Evolutionary conservation across 2,329 filamentous ascomycete species (phyloP), one percentile per base, ranked within the genome.

Genomic region (Rhynchosporium graminicola): DNA sequence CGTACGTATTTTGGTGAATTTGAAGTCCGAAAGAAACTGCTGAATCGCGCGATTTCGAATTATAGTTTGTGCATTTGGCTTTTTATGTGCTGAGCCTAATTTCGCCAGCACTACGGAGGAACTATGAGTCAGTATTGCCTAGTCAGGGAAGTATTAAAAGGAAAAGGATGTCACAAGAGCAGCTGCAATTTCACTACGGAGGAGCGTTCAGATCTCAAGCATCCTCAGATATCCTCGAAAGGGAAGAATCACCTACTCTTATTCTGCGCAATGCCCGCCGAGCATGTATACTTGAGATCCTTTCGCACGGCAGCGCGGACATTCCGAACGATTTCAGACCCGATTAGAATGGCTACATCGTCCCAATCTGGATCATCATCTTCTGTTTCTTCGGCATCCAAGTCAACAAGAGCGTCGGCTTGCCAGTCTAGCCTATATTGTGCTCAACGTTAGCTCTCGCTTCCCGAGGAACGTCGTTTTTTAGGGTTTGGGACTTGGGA

Each of bases 11-110:
- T 97, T 97, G 15, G 92, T 96, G 72, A 97, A 94, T 73, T 96
- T 97, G 80, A 96, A 92, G 15, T 85, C 85, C 8, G 84, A 84
- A 47, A 99, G 79, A 72, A 99, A 99, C 48, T 88, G 82, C 65
- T 87, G 81, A 2, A 92, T 82, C 0, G 94, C 94, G 52, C 92
- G 86, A 73, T 91, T 94, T 29, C 95, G 88, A 55, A 99, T 87
- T n/a, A 98, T 86, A 0, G 94, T 98, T 77, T 99, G 95, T 69
- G 89, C 86, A 73, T 97, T 95, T 40, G 95, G 95, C 76, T 99
- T 99, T 77, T 92, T 93, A 78, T 93, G 87, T 6, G 85, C 92
- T 29, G 92, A 96, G 36, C 94, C 95, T 61, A 99, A 80, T 78
- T 99, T 99, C 65, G 93, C 92, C 64, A 99, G 81, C 84, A 97